A percentile compares a stretch with the other conserved stretches of the same genome.
These are phyloP conservation scores for Astragalus glycyphyllos DNA, from an alignment of 306 rosid species.

Conservation along the genomic window DNA sequence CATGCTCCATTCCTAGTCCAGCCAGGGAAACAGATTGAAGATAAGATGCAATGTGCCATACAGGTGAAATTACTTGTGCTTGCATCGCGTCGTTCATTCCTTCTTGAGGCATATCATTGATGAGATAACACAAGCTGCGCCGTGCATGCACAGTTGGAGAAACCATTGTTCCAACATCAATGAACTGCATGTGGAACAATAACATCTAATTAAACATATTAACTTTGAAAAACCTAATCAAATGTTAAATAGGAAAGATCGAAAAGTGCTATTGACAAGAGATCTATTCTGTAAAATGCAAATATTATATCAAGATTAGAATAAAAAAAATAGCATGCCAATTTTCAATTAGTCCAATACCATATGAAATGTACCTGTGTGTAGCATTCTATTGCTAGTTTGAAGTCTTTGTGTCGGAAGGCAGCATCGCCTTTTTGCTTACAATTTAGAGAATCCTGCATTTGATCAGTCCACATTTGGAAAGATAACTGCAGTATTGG, in stretches of 20 bases:
- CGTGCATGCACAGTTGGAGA: constrained; percentile 78
- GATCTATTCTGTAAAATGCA: neutral
- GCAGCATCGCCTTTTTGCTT: constrained; percentile 76
- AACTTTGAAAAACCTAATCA: constrained; percentile 8
- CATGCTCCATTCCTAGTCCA: constrained; percentile 66
- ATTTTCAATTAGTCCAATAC: constrained; percentile 17
- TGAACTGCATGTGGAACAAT: constrained; percentile 55
- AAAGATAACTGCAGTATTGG: constrained; percentile 62
- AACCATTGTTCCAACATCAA: constrained; percentile 77
- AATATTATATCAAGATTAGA: neutral
- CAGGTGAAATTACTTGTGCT: constrained; percentile 69
- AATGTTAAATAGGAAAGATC: constrained; percentile 14
- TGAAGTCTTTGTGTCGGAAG: constrained; percentile 66
- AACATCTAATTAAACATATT: constrained; percentile 9
- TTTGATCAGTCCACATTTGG: constrained; percentile 82
- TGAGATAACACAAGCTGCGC: constrained; percentile 74
- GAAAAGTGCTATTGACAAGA: constrained; percentile 1
- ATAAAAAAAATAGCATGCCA: constrained; percentile 3
- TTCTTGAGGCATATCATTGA: constrained; percentile 66
- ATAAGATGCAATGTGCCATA: constrained; percentile 82
- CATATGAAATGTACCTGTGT: constrained; percentile 60
- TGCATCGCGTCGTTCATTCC: constrained; percentile 78
- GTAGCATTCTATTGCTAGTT: constrained; percentile 66
- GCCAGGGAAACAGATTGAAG: constrained; percentile 75
- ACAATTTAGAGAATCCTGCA: constrained; percentile 74